These are phyloP conservation scores for Epichloe uncinata DNA, from an alignment of 2,329 filamentous ascomycete species.

Conservation along the genomic window DNA sequence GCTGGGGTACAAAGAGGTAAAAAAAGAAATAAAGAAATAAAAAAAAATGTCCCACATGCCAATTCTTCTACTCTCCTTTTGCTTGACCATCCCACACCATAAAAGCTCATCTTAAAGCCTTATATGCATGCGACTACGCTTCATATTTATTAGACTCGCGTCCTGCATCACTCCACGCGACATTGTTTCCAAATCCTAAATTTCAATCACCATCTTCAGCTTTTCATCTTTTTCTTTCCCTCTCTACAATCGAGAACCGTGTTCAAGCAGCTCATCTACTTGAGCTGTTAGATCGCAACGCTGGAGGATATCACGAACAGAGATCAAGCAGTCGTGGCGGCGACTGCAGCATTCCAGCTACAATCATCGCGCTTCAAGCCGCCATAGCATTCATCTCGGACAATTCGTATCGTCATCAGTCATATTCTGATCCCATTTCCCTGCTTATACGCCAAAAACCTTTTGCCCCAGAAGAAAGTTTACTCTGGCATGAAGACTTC, in stretches of 20 bases:
- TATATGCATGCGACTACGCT: neutral
- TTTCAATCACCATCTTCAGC: neutral
- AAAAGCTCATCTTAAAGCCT: too few species aligned
- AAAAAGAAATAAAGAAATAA: too few species aligned
- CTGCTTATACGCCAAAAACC: neutral
- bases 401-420: neutral
- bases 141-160: neutral
- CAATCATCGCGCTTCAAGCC: conserved; percentile 5
- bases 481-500: conserved; percentile 7
- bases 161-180: neutral
- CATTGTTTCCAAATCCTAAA: neutral
- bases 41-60: too few species aligned
- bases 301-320: conserved; percentile 6
- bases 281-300: conserved; percentile 9
- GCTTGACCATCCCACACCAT: too few species aligned
- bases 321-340: conserved; percentile 9
- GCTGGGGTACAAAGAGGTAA: too few species aligned
- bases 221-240: neutral
- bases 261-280: conserved; percentile 3
- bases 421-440: neutral
- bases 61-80: too few species aligned
- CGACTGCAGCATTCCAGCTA: conserved; percentile 5
- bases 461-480: neutral
- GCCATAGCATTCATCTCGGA: conserved; percentile 5
- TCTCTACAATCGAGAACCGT: neutral